Percentiles rank a stretch among this genome's conserved stretches.
Conservation (phyloP, 306 rosid genomes). For the Quercus suber region DNA sequence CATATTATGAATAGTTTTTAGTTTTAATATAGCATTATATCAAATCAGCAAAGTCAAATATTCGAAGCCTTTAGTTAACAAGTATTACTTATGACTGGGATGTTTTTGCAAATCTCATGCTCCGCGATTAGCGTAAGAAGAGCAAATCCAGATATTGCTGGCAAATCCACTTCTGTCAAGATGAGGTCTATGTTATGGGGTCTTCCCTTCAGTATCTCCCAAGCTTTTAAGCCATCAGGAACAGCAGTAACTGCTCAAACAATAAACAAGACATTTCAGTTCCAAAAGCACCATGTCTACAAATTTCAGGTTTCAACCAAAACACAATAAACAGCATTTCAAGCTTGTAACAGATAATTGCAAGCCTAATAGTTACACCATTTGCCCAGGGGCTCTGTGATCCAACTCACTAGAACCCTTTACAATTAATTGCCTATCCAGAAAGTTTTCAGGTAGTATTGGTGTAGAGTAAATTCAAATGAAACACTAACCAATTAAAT, state of each 20-base stretch:
- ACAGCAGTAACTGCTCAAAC: slow-evolving; percentile 85
- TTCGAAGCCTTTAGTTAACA: slow-evolving; percentile 4
- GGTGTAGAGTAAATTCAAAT: background rate
- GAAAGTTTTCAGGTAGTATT: background rate
- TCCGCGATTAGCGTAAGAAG: slow-evolving; percentile 83
- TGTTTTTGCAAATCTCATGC: slow-evolving; percentile 84
- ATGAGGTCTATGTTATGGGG: slow-evolving; percentile 70
- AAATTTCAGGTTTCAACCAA: slow-evolving; percentile 1
- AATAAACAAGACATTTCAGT: slow-evolving; percentile 16
- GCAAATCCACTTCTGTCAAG: slow-evolving; percentile 92
- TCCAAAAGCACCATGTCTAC: background rate
- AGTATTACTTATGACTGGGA: slow-evolving; percentile 91
- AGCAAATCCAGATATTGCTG: slow-evolving; percentile 87
- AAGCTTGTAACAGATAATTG: slow-evolving; percentile 14
- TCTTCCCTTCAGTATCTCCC: slow-evolving; percentile 89
- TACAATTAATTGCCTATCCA: background rate
- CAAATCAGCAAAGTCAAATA: background rate
- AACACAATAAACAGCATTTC: background rate
- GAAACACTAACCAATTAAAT: background rate
- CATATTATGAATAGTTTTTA: background rate
- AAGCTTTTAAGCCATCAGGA: slow-evolving; percentile 89
- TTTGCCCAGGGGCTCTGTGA: background rate
- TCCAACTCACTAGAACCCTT: background rate
- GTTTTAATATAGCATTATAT: background rate
- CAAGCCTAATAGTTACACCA: background rate